These are phyloP conservation scores for Mucor racemosus DNA, from an alignment of 371 early-diverging fungal species.

Conservation along the genomic window DNA sequence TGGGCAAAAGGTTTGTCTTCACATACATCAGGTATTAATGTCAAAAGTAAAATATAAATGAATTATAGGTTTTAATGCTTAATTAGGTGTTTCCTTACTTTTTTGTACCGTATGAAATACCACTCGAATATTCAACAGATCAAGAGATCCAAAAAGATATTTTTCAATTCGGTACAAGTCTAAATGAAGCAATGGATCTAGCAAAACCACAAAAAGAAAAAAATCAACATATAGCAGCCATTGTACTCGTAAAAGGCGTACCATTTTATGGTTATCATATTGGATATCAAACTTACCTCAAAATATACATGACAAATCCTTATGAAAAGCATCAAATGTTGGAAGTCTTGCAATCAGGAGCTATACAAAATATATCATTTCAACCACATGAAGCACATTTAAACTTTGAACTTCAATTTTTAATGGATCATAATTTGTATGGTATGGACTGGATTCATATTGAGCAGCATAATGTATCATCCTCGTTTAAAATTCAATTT, in stretches of 20 bases:
- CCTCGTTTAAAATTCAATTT: slow-evolving; percentile 31
- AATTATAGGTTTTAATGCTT: too few species aligned
- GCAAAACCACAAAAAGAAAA: slow-evolving; percentile 36
- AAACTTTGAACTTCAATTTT: slow-evolving; percentile 87
- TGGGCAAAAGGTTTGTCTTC: slow-evolving; percentile 80
- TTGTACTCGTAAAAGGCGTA: slow-evolving; percentile 74
- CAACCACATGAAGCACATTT: slow-evolving; percentile 89
- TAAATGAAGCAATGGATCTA: slow-evolving; percentile 76
- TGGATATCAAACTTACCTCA: slow-evolving; percentile 72
- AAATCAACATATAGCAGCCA: slow-evolving; percentile 68
- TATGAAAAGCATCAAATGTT: slow-evolving; percentile 57
- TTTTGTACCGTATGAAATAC: slow-evolving; percentile 61
- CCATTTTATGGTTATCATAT: slow-evolving; percentile 89
- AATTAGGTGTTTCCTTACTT: slow-evolving; percentile 79
- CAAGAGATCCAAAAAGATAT: slow-evolving; percentile 50
- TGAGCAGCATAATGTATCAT: not conserved
- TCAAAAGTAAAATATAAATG: too few species aligned
- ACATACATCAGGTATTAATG: slow-evolving; percentile 70
- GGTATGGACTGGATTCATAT: slow-evolving; percentile 83
- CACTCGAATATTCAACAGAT: slow-evolving; percentile 25
- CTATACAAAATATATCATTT: slow-evolving; percentile 65
- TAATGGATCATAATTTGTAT: slow-evolving; percentile 90
- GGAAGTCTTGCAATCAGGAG: slow-evolving; percentile 73
- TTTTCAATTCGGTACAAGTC: slow-evolving; percentile 66
- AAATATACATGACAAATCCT: slow-evolving; percentile 76